phyloP scores from a whole-genome alignment of 2,329 filamentous ascomycete species.

The Sarocladiaceae sp. region DNA sequence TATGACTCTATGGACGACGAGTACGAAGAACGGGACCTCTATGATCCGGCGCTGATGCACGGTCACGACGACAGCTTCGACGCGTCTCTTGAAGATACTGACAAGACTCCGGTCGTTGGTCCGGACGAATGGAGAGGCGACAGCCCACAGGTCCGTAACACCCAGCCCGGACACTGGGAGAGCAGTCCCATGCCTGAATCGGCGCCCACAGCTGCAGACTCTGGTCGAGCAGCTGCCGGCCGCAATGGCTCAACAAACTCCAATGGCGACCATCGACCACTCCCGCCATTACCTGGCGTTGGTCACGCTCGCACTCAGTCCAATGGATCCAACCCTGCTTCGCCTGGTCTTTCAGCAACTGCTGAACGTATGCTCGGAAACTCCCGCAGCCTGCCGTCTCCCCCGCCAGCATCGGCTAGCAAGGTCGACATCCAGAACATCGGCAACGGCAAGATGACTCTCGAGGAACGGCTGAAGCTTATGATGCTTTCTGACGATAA shows the following conservation, averaged over 20 bases:
- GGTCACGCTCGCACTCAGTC: slow-evolving; percentile 30
- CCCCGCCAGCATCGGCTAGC: slow-evolving; percentile 57
- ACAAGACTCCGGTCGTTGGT: slow-evolving; percentile 96
- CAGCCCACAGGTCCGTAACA: slow-evolving; percentile 36
- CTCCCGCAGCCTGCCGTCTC: slow-evolving; percentile 64
- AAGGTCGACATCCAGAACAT: slow-evolving; percentile 77
- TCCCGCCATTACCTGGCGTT: slow-evolving; percentile 76
- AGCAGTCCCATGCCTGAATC: slow-evolving; percentile 61
- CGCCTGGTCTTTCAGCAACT: slow-evolving; percentile 59
- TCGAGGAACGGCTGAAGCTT: slow-evolving; percentile 78
- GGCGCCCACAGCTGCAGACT: slow-evolving; percentile 31
- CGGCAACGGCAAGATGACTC: slow-evolving; percentile 67
- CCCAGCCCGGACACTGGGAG: slow-evolving; percentile 44
- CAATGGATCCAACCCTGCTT: slow-evolving; percentile 46
- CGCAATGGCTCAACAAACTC: slow-evolving; percentile 71
- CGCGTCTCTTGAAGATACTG: slow-evolving; percentile 87
- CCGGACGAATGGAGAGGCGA: slow-evolving; percentile 92
- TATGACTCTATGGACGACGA: slow-evolving; percentile 79
- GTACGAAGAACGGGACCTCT: slow-evolving; percentile 53
- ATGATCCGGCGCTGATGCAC: slow-evolving; percentile 46
- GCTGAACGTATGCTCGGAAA: slow-evolving; percentile 64
- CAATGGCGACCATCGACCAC: slow-evolving; percentile 73
- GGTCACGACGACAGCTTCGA: slow-evolving; percentile 82
- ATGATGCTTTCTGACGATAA: slow-evolving; percentile 78
- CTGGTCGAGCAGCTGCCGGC: slow-evolving; percentile 48